These are phyloP conservation scores for Tylopilus orsonianus DNA, from an alignment of 1,284 basidiomycete genomes.

Conservation along the genomic window DNA sequence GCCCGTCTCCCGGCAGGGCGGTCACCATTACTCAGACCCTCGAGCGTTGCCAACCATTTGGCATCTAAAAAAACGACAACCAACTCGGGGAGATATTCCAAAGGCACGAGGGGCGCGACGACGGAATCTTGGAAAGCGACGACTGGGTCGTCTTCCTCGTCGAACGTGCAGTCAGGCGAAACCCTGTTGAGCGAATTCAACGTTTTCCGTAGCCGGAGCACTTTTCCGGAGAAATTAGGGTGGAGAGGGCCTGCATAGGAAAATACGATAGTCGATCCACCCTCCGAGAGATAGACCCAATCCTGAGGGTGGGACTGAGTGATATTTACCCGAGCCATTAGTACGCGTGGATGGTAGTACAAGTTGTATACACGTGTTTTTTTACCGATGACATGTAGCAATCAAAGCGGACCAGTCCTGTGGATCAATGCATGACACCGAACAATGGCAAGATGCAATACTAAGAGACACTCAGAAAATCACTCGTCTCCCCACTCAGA, in stretches of 20 bases:
- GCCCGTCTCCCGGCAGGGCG: slow-evolving; percentile 57
- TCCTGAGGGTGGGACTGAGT: slow-evolving; percentile 50
- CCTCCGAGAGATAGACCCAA: slow-evolving; percentile 87
- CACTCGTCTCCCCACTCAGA: neutral
- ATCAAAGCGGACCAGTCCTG: no score
- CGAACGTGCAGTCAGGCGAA: neutral
- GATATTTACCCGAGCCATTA: slow-evolving; percentile 19
- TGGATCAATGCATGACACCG: neutral
- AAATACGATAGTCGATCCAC: slow-evolving; percentile 87
- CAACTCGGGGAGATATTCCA: slow-evolving; percentile 55
- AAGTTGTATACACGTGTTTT: no score
- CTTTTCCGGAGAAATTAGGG: slow-evolving; percentile 56
- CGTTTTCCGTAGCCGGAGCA: slow-evolving; percentile 73
- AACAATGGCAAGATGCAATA: slow-evolving; percentile 20
- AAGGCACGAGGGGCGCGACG: slow-evolving; percentile 60
- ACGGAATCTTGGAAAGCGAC: slow-evolving; percentile 64
- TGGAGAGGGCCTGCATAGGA: slow-evolving; percentile 63
- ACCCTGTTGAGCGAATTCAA: slow-evolving; percentile 2
- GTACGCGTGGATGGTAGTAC: no score
- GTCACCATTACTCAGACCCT: slow-evolving; percentile 42
- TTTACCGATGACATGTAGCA: no score
- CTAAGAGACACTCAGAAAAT: neutral
- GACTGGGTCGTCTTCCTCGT: slow-evolving; percentile 50
- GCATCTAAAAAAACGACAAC: slow-evolving; percentile 51
- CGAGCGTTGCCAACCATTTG: slow-evolving; percentile 63